These are phyloP conservation scores for Panaeolus cyanescens DNA, from an alignment of 768 basidiomycete genomes.

Conservation along the genomic window DNA sequence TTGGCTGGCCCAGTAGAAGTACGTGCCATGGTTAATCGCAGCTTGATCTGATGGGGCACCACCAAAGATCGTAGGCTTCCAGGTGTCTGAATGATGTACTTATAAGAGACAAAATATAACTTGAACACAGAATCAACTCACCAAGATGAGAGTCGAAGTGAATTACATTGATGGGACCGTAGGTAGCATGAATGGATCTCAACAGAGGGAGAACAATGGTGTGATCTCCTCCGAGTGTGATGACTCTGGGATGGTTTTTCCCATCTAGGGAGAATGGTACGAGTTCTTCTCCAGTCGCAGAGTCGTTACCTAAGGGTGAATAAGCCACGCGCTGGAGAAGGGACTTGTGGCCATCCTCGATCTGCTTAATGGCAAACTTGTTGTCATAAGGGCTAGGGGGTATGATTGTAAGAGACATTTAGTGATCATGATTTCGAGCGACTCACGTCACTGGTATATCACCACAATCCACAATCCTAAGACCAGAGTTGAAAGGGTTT, in stretches of 20 bases:
- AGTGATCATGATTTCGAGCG: neutral
- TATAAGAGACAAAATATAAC: constrained; percentile 14
- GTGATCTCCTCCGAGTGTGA: constrained; percentile 89
- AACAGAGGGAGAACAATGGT: constrained; percentile 68
- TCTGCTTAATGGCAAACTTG: constrained; percentile 70
- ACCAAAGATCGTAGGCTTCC: constrained; percentile 76
- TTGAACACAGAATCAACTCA: constrained; percentile 6
- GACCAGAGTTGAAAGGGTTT: constrained; percentile 71
- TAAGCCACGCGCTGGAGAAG: constrained; percentile 66
- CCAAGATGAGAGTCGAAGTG: constrained; percentile 85
- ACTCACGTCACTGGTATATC: constrained; percentile 71
- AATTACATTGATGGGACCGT: constrained; percentile 80
- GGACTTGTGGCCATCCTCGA: constrained; percentile 70
- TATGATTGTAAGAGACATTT: constrained; percentile 1
- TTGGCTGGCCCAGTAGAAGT: constrained; percentile 87
- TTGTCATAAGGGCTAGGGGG: constrained; percentile 70
- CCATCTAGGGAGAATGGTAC: constrained; percentile 67
- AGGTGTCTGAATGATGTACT: constrained; percentile 49
- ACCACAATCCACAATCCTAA: constrained; percentile 75
- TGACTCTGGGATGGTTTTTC: constrained; percentile 73
- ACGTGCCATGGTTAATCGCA: constrained; percentile 85
- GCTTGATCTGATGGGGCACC: constrained; percentile 73
- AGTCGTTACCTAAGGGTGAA: constrained; percentile 65
- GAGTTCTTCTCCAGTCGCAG: constrained; percentile 56
- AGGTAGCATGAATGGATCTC: constrained; percentile 73